Conservation (phyloP, 169 alveolate species). For the Eimeria mitis region DNA sequence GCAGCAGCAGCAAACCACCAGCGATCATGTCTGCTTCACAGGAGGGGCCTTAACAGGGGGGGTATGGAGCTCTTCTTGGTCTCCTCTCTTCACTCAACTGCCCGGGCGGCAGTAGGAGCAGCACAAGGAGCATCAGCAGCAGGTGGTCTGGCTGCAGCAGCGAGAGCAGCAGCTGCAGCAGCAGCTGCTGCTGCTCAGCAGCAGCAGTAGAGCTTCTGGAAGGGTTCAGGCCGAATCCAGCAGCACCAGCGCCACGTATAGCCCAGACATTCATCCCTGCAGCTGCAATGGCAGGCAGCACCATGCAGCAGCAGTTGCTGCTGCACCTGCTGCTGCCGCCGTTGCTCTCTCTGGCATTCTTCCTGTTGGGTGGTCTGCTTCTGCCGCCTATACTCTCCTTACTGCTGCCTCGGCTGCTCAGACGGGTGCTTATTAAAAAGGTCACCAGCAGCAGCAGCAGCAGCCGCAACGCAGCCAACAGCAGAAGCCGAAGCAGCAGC, state of each 20-base stretch:
- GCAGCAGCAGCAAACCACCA: conserved; percentile 14
- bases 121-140: conserved; percentile 12
- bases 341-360: conserved; percentile 11
- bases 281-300: conserved; percentile 44
- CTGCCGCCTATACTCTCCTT: conserved; percentile 68
- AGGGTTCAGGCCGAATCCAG: background rate
- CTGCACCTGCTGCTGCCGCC: conserved; percentile 72
- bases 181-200: background rate
- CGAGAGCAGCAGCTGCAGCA: conserved; percentile 28
- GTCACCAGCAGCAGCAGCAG: conserved; percentile 10
- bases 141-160: background rate
- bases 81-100: conserved; percentile 2
- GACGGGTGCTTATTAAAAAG: conserved; percentile 18
- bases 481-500: conserved; percentile 9
- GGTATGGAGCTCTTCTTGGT: conserved; percentile 34
- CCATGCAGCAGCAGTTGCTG: conserved; percentile 75
- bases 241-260: conserved; percentile 1
- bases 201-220: background rate
- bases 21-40: conserved; percentile 30
- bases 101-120: conserved; percentile 51
- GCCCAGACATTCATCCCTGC: conserved; percentile 11
- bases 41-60: background rate
- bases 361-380: conserved; percentile 49
- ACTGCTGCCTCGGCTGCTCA: conserved; percentile 54
- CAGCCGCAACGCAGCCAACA: conserved; percentile 1